Conservation (phyloP, 2,329 filamentous ascomycete species). For the Helotiales sp. region DNA sequence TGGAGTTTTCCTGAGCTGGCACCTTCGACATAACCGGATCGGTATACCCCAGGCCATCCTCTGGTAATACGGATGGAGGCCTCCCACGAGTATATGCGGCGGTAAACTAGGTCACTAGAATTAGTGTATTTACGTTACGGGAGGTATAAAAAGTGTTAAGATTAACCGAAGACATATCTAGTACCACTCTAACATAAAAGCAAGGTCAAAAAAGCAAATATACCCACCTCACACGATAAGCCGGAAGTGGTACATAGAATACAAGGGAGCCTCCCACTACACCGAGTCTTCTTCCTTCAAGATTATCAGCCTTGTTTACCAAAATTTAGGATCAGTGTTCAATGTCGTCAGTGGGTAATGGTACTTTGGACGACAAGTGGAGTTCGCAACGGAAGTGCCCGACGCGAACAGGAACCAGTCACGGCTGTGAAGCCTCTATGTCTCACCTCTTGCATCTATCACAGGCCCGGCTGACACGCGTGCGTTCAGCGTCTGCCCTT, state of each 20-base stretch:
- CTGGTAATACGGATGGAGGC: slow-evolving; percentile 45
- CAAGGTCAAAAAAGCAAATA: background rate
- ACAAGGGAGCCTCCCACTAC: slow-evolving; percentile 49
- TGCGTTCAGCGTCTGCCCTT: slow-evolving; percentile 28
- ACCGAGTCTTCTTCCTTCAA: slow-evolving; percentile 47
- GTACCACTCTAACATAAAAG: background rate
- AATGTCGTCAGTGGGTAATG: background rate
- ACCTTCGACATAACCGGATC: background rate
- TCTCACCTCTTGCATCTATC: slow-evolving; percentile 54
- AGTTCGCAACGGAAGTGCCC: background rate
- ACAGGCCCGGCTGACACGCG: slow-evolving; percentile 52
- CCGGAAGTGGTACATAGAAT: slow-evolving; percentile 43
- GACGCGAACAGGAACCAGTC: background rate
- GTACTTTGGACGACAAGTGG: background rate
- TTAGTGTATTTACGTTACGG: background rate
- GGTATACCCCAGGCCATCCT: slow-evolving; percentile 7
- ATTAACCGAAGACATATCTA: background rate
- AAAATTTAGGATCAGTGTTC: background rate
- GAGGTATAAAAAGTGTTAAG: background rate
- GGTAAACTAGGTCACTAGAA: slow-evolving; percentile 44
- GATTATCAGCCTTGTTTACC: background rate
- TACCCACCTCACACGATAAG: slow-evolving; percentile 46
- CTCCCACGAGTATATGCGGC: slow-evolving; percentile 55
- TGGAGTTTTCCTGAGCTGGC: background rate
- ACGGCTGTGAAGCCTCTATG: background rate